These are phyloP conservation scores for Pseudonitzschia delicatissima DNA, from an alignment of 108 stramenopile species.

Conservation along the genomic window DNA sequence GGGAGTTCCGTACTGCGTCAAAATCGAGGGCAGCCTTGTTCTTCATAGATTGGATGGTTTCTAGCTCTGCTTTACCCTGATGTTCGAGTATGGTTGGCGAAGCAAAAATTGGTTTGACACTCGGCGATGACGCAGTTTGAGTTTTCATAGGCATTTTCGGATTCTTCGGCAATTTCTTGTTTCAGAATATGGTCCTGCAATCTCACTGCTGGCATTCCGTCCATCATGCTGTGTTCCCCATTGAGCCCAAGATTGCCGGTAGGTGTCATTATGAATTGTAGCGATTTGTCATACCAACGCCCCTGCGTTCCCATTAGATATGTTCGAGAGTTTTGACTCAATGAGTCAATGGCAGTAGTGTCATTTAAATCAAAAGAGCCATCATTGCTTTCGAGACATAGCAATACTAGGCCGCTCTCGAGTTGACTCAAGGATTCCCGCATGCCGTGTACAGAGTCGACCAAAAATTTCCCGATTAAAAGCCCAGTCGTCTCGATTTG, in stretches of 20 bases:
- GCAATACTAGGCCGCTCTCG: constrained; percentile 39
- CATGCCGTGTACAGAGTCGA: constrained; percentile 23
- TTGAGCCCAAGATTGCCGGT: constrained; percentile 62
- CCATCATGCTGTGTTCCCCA: constrained; percentile 71
- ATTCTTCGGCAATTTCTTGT: no score
- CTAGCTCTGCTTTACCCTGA: not conserved
- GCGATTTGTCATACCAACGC: constrained; percentile 70
- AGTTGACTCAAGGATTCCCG: constrained; percentile 29
- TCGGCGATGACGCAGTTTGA: not conserved
- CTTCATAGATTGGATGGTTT: not conserved
- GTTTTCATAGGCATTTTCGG: no score
- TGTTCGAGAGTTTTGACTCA: constrained; percentile 15
- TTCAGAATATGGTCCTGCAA: constrained; percentile 25
- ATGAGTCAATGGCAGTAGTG: constrained; percentile 22
- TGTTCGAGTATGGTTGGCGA: not conserved
- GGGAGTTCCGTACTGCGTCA: not conserved
- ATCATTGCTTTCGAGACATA: constrained; percentile 52
- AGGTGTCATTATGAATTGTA: constrained; percentile 48
- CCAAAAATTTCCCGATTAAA: constrained; percentile 23
- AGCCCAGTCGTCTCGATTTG: constrained; percentile 56
- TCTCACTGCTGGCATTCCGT: constrained; percentile 51
- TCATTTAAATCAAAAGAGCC: no score
- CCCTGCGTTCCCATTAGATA: constrained; percentile 28
- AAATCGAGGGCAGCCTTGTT: not conserved
- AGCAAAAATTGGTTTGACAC: not conserved